Evolutionary conservation across 768 basidiomycete genomes (phyloP), one percentile per base, ranked within the genome.

Genomic region (Boletus eberwhitei): DNA sequence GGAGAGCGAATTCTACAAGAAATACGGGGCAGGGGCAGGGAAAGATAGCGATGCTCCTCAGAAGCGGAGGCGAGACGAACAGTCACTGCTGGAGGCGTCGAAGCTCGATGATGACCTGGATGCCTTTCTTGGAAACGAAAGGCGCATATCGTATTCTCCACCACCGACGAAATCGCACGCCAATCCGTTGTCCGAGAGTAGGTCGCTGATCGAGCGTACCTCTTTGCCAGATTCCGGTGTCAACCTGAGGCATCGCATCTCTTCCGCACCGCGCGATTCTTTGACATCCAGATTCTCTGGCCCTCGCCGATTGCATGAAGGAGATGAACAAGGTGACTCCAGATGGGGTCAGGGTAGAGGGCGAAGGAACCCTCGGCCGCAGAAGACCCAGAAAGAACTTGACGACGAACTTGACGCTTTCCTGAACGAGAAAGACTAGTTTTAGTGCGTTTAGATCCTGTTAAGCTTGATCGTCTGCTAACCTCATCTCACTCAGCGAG

Each of bases 361-460:
- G 37, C 73, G 79, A 41, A 75, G 75, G 54, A 67, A 67, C 54
- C 65, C 70, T 55, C 74, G 77, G 12, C 73, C 77, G 22, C 77
- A 68, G 54, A 84, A 83, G 69, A 88, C 82, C 1, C 84, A 85
- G 65, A 81, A 87, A 70, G 88, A 93, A 61, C 74, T 93, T 36
- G 90, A 93, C 58, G 88, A 86, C 46, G 90, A 93, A 64, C 74
- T 93, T 44, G 90, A 93, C 32, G 85, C 86, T 16, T 92, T 92
- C 70, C 68, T 89, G 59, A 83, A 81, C 26, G 76, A 77, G 58
- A 76, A 75, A 60, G 71, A 76, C 54, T 78, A 62, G 66, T 47
- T 43, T 14, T n/a, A 40, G 62, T 61, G 37, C 52, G 59, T 57
- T 29, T 16, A 4, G 16, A 22, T 47, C 38, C 21, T 16, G 21